Percentiles rank a stretch among this genome's conserved stretches.
phyloP scores from a whole-genome alignment of 768 basidiomycete species.

The Termitomyces sp. region DNA sequence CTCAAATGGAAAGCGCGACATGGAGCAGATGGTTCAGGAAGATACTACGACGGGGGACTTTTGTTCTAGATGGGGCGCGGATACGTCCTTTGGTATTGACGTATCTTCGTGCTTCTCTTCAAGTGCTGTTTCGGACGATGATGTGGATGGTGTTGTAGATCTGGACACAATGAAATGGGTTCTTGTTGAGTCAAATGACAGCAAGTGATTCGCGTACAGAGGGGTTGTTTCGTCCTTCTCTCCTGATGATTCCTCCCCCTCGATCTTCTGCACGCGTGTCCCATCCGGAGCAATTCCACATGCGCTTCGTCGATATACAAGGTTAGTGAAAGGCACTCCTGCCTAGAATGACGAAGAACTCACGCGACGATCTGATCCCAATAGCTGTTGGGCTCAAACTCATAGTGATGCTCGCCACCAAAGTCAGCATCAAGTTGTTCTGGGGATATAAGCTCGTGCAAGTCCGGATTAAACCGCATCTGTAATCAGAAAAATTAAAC shows the following conservation, averaged over 20 bases:
- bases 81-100: slow-evolving; percentile 1
- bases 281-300: slow-evolving; percentile 58
- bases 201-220: slow-evolving; percentile 1
- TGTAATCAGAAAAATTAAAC: slow-evolving; percentile 21
- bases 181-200: neutral
- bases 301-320: slow-evolving; percentile 30
- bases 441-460: slow-evolving; percentile 69
- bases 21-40: neutral
- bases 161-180: neutral
- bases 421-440: slow-evolving; percentile 82
- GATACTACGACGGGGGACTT: slow-evolving; percentile 1
- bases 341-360: slow-evolving; percentile 18
- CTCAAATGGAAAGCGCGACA: neutral
- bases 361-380: slow-evolving; percentile 79
- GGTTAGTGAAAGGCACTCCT: neutral
- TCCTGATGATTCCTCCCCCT: neutral
- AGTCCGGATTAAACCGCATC: slow-evolving; percentile 89
- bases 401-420: slow-evolving; percentile 70
- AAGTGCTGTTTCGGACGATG: slow-evolving; percentile 8
- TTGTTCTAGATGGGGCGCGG: neutral
- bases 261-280: slow-evolving; percentile 33
- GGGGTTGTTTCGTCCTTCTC: neutral
- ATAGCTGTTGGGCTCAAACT: slow-evolving; percentile 72
- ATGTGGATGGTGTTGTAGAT: slow-evolving; percentile 1
- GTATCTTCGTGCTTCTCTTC: slow-evolving; percentile 11